phyloP scores from a whole-genome alignment of 176 grass and related monocot genomes.

The Avena sativa region DNA sequence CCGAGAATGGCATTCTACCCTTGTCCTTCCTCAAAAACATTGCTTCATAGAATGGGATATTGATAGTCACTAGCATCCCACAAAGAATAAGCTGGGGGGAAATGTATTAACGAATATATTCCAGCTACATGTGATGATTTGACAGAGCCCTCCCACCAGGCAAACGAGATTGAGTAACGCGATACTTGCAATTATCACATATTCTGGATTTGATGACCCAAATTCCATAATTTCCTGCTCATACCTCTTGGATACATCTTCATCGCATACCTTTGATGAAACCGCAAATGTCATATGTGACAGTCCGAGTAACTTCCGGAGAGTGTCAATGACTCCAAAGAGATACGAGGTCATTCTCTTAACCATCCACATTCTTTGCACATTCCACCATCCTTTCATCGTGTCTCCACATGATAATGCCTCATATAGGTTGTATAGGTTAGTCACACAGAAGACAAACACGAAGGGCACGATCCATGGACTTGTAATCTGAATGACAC shows the following conservation, averaged over 20 bases:
- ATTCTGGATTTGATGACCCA: constrained; percentile 35
- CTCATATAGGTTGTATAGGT: background rate
- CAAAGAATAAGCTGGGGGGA: constrained; percentile 47
- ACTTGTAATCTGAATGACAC: constrained; percentile 42
- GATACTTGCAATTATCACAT: constrained; percentile 41
- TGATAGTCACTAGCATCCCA: constrained; percentile 39
- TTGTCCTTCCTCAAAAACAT: constrained; percentile 67
- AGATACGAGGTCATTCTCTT: constrained; percentile 53
- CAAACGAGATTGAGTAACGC: constrained; percentile 52
- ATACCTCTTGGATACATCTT: too few species aligned
- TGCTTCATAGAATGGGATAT: constrained; percentile 59
- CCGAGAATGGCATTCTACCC: constrained; percentile 45
- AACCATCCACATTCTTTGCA: constrained; percentile 56
- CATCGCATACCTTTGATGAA: too few species aligned
- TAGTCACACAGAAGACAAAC: constrained; percentile 27
- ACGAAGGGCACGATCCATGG: constrained; percentile 53
- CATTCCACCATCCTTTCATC: constrained; percentile 53
- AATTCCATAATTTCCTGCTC: constrained; percentile 40
- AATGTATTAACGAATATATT: background rate
- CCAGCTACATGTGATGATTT: background rate
- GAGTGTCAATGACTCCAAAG: constrained; percentile 30
- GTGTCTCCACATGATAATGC: constrained; percentile 35
- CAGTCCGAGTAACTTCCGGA: constrained; percentile 18
- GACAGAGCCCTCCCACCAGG: constrained; percentile 27
- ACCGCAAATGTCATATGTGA: too few species aligned